A percentile compares a stretch with the other conserved stretches of the same genome.
Conservation (phyloP, 139 green algal genomes). For the Yamagishiella unicocca region DNA sequence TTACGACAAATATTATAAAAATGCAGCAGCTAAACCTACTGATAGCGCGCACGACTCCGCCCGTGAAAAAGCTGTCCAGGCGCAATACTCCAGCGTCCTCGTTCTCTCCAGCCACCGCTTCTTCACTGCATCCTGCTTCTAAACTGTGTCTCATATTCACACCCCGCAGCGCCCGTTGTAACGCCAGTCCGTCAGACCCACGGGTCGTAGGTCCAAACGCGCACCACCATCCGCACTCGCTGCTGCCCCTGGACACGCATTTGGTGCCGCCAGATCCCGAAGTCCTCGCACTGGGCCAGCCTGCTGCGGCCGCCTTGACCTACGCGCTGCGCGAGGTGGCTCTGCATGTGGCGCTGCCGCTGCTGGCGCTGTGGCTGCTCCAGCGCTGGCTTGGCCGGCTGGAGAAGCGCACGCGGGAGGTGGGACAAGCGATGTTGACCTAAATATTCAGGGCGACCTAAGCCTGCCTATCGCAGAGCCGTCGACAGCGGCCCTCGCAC, state of each 20-base stretch:
- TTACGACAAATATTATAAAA: too few species aligned
- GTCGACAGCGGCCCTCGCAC: too few species aligned
- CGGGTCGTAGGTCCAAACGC: neutral
- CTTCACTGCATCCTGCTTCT: too few species aligned
- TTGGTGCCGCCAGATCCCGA: conserved; percentile 6
- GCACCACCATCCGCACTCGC: neutral
- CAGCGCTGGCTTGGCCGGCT: conserved; percentile 15
- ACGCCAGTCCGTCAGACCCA: conserved; percentile 4
- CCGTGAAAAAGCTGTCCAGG: too few species aligned
- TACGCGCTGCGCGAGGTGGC: conserved; percentile 17
- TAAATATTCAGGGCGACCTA: too few species aligned
- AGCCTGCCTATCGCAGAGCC: too few species aligned
- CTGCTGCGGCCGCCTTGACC: neutral
- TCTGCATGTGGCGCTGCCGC: conserved; percentile 37
- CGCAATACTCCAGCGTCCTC: too few species aligned
- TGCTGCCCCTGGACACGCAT: neutral
- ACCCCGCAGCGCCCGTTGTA: neutral
- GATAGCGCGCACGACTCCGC: too few species aligned
- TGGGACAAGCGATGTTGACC: neutral
- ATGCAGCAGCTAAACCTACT: too few species aligned
- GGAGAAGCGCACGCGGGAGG: conserved; percentile 5
- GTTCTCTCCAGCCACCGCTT: too few species aligned
- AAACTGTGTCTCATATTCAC: too few species aligned
- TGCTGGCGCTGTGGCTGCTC: conserved; percentile 33
- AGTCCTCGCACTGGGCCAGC: neutral